Evolutionary conservation across 2,329 filamentous ascomycete genomes (phyloP), one percentile per base, ranked within the genome.

Genomic region (Ustilaginoidea virens): DNA sequence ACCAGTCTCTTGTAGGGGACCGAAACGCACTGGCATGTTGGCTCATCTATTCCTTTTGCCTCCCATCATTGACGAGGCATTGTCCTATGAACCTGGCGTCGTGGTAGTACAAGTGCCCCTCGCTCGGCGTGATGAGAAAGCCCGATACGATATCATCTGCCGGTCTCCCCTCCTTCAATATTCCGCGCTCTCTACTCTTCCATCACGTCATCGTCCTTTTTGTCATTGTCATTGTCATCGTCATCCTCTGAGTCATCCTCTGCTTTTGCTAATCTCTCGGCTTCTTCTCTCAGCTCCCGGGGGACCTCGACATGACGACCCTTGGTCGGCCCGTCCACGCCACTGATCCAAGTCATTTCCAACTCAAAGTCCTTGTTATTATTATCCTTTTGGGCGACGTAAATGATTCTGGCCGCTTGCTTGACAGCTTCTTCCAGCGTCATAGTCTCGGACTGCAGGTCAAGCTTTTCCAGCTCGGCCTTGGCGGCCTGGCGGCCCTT

Each of bases 361-460:
- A 98, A 66, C 72, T 98, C 90, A 48, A 96, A 98, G 40, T 96
- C 90, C 67, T 98, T 98, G 61, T 96, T 90, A 64, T 96, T 96
- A 67, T 87, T 96, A 56, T 98, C 90, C 55, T 96, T 90, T 52
- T 98, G 90, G 27, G 87, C 86, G 35, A 93, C 74, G 54, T 94
- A 92, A 58, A 98, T 96, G 58, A 98, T 98, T 36, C 85, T 68
- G 32, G 90, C 90, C 19, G 90, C 90, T 64, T 96, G 81, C 66
- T 92, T 94, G 48, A 98, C 82, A 28, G 79, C 90, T 49, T 96
- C 76, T 48, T 79, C 64, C 34, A 98, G 63, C 36, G 77, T 80
- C 31, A 96, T 68, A 28, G 68, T 77, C 31, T 74, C 79, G 8
- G 75, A 76, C 30, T 74, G 66, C 33, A 98, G 71, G 53, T 96